These are phyloP conservation scores for Candida suzukii DNA, from an alignment of 805 yeast species.

Conservation along the genomic window DNA sequence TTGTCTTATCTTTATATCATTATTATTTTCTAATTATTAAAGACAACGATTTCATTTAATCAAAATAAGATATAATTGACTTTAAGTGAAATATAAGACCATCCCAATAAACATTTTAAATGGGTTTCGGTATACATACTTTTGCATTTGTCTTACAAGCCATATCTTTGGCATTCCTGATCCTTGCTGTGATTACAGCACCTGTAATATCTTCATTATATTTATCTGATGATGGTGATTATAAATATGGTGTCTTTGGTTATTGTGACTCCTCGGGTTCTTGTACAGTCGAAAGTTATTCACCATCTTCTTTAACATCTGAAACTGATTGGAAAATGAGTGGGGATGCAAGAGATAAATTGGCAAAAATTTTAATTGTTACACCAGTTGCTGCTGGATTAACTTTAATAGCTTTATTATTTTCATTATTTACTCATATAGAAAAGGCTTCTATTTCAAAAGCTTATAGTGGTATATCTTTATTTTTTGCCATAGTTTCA, in stretches of 20 bases:
- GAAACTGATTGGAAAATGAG: slow-evolving; percentile 43
- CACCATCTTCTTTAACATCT: slow-evolving; percentile 24
- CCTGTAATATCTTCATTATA: slow-evolving; percentile 48
- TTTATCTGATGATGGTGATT: slow-evolving; percentile 38
- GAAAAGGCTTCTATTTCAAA: slow-evolving; percentile 9
- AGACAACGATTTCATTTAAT: no score
- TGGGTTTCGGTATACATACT: slow-evolving; percentile 12
- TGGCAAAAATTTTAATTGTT: slow-evolving; percentile 50
- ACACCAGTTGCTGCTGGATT: slow-evolving; percentile 65
- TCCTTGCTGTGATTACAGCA: slow-evolving; percentile 53
- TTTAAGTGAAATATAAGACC: no score
- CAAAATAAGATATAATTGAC: no score
- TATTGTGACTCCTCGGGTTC: slow-evolving; percentile 37
- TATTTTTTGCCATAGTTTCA: slow-evolving; percentile 39
- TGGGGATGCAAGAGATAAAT: slow-evolving; percentile 35
- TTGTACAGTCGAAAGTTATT: slow-evolving; percentile 32
- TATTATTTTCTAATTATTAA: no score
- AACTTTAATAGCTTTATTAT: slow-evolving; percentile 37
- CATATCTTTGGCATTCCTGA: slow-evolving; percentile 53
- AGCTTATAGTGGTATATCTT: slow-evolving; percentile 32
- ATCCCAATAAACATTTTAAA: no score
- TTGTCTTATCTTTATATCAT: no score
- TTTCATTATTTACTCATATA: slow-evolving; percentile 28
- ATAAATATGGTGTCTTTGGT: slow-evolving; percentile 62
- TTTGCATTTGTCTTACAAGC: slow-evolving; percentile 36